A percentile compares a stretch with the other conserved stretches of the same genome.
phyloP scores from a whole-genome alignment of 441 rosid genomes.

The Aleurites moluccanus region DNA sequence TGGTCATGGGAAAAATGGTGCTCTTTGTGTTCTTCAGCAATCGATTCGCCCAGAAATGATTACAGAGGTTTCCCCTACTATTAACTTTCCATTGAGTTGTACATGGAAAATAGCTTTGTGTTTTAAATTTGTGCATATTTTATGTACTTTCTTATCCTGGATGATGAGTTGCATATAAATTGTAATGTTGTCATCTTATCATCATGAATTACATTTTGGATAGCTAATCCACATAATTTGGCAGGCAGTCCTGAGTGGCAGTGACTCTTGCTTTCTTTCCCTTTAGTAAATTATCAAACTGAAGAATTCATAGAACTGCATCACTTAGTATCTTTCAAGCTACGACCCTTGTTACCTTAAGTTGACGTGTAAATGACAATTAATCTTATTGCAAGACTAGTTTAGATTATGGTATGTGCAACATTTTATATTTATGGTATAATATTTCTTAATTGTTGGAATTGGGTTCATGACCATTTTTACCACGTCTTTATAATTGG shows the following conservation, averaged over 20 bases:
- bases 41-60: slow-evolving; percentile 98
- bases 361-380: background rate
- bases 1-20: slow-evolving; percentile 98
- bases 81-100: background rate
- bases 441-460: background rate
- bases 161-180: background rate
- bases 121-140: background rate
- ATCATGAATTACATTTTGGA: background rate
- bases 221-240: background rate
- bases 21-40: slow-evolving; percentile 88
- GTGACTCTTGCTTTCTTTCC: background rate
- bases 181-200: background rate
- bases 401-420: background rate
- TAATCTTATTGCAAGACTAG: background rate
- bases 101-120: background rate
- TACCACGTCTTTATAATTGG: background rate
- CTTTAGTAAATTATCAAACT: background rate
- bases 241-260: background rate
- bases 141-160: background rate
- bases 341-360: background rate
- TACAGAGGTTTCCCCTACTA: slow-evolving; percentile 65
- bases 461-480: background rate
- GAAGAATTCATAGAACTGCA: background rate
- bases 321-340: background rate
- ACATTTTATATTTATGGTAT: background rate